Evolutionary conservation across 164 flowering plant genomes (phyloP).

Genomic region (Piper longum): DNA sequence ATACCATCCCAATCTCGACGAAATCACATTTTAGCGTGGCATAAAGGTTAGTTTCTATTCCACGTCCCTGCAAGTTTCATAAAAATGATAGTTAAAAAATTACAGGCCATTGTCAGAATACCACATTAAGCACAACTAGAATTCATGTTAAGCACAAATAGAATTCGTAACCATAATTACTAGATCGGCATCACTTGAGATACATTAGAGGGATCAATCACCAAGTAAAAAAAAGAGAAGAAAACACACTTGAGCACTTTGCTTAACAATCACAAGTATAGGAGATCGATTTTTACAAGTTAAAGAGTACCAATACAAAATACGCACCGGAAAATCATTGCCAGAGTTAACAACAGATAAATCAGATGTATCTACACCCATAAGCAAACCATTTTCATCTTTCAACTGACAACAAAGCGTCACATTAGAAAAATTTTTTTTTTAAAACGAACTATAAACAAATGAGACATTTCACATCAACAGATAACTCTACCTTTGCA

Average conservation of each 20-base stretch:
- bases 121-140: not conserved
- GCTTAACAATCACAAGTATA: not conserved
- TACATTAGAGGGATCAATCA: conserved; percentile 70
- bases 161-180: conserved; percentile 56
- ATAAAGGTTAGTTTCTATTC: conserved; percentile 94
- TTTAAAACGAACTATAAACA: too few species aligned
- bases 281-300: not conserved
- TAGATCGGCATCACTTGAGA: conserved; percentile 88
- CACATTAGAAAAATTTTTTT: not conserved
- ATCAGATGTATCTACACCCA: conserved; percentile 73
- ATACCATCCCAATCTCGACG: conserved; percentile 95
- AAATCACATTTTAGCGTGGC: conserved; percentile 93
- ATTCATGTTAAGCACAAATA: too few species aligned
- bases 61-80: conserved; percentile 62
- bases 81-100: not conserved
- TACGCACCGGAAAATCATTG: conserved; percentile 58
- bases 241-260: too few species aligned
- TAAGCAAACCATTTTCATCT: conserved; percentile 65
- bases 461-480: not conserved
- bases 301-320: not conserved
- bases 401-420: conserved; percentile 48
- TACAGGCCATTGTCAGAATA: not conserved
- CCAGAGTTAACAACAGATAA: conserved; percentile 91
- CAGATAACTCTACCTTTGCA: conserved; percentile 47
- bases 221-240: too few species aligned